Base-by-base conservation (phyloP, 768 basidiomycete species). In the Rhodocollybia butyracea region DNA sequence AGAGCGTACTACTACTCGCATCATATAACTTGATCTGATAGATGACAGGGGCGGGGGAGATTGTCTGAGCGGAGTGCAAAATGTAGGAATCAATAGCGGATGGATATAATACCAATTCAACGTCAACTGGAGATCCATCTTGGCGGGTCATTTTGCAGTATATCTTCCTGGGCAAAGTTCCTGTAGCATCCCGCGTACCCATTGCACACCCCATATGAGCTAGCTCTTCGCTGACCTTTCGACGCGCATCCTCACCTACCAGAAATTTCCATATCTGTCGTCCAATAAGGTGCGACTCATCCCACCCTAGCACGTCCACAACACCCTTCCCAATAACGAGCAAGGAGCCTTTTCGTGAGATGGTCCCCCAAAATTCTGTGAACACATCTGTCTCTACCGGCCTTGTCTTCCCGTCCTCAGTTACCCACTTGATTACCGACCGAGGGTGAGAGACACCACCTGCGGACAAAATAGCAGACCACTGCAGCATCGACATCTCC, bases 251-350 rank as follows among this genome's bases (percentile, higher is more conserved):
- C 46, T 66, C 66, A 22, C 51, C 57, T 7, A 63, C 62, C 12
- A 78, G 60, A 46, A 83, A 67, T 31, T 71, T 70, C 59, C 64
- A 69, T 3, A 85, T 57, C 19, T 65, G 68, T 59, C 72, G 68
- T 5, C 87, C 85, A 21, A 84, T 67, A 11, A 85, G 61, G 51
- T 86, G 85, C 10, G 72, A 73, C 3, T 71, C 66, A 36, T 73
- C 70, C 80, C 81, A 87, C 8, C 86, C 90, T 3, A 93, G 78
- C 11, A 94, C 74, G 62, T 88, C 83, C 59, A 75, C 67, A 48
- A 83, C 74, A 2, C 75, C 79, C 1, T 69, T 64, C 7, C 82
- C 80, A 1, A 78, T 76, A 26, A 78, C 75, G 13, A 86, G 66
- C 50, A 87, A 73, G 3, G 80, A 77, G 5, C 79, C 75, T 55